Evolutionary conservation across 331 rosid genomes (phyloP).

Genomic region (Spiraea crenata): DNA sequence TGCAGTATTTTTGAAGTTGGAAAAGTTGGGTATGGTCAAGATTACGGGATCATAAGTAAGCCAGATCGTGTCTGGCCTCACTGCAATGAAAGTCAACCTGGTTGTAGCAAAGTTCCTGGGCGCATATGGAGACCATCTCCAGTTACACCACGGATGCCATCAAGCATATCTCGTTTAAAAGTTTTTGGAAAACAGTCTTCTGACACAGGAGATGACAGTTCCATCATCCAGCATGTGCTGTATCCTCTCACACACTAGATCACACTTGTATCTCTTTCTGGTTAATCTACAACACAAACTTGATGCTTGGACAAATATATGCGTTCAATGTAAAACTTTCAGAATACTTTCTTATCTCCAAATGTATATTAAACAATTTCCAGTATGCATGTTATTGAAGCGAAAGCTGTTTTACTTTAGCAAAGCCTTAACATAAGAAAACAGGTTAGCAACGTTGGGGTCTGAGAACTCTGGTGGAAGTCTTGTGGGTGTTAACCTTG

Average conservation of each 20-base stretch:
- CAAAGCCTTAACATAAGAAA: conserved; percentile 48
- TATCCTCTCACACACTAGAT: conserved; percentile 52
- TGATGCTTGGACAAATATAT: not conserved
- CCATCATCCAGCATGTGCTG: conserved; percentile 49
- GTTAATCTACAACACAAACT: not conserved
- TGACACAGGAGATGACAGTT: conserved; percentile 29
- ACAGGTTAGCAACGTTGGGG: conserved; percentile 76
- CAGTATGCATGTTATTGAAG: not conserved
- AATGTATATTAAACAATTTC: conserved; percentile 4
- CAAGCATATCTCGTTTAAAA: conserved; percentile 67
- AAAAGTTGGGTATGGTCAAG: conserved; percentile 35
- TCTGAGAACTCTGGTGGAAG: conserved; percentile 70
- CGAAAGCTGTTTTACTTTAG: conserved; percentile 16
- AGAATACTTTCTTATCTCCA: conserved; percentile 4
- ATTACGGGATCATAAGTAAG: conserved; percentile 33
- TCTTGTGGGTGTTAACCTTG: conserved; percentile 50
- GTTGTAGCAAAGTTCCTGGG: conserved; percentile 36
- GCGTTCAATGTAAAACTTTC: conserved; percentile 6
- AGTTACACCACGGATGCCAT: conserved; percentile 43
- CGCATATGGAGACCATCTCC: conserved; percentile 47
- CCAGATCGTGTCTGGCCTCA: conserved; percentile 55
- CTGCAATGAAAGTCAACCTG: conserved; percentile 32
- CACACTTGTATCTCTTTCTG: not conserved
- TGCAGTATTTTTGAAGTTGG: conserved; percentile 72
- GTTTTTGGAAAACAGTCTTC: conserved; percentile 40